Base-by-base conservation (phyloP, 2,329 filamentous ascomycete genomes). In the Colletotrichum zoysiae region DNA sequence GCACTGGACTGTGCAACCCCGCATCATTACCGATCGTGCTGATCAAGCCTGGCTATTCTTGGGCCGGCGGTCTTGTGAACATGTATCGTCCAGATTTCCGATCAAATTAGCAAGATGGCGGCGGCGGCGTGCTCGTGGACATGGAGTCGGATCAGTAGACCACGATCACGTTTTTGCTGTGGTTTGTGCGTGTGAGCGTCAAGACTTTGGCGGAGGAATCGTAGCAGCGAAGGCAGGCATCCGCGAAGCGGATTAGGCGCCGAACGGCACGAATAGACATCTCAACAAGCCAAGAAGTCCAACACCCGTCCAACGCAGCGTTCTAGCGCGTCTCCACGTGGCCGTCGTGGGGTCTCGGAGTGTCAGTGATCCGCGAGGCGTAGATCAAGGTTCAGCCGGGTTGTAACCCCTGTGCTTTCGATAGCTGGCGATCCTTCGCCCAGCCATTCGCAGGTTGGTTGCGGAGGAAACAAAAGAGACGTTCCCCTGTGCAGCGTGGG, bases 341-440 rank as follows among this genome's bases (percentile, higher is more conserved):
- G 60, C 26, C 33, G 46, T 26, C 65, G 42, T 33, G 30, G 30
- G 30, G 20, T 60, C 40, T 59, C 69, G 69, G 69, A 59, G 53
- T 46, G 65, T 64, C 46, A 44, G 44, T 23, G 59, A 71, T 64
- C 69, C 69, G 69, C 65, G 65, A 65, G 65, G 69, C 69, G 59
- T 69, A 64, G 69, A 65, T 51, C 53, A 46, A 46, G 60, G n/a
- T 8, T 58, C 51, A 53, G 14, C 30, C 51, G 35, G 58, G 65
- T 58, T 51, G 58, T 65, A 26, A 65, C 51, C 65, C 48, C 35
- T 38, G 50, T 44, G 16, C 23, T 23, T 18, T 23, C 9, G 46
- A 23, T 5, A 35, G 40, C 23, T 44, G 40, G 16, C 33, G 23
- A 57, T 56, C 65, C 63, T 35, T 67, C 44, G 38, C 14, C 35